Conservation (phyloP, 2,329 filamentous ascomycete species). For the Penicillium nordicum region DNA sequence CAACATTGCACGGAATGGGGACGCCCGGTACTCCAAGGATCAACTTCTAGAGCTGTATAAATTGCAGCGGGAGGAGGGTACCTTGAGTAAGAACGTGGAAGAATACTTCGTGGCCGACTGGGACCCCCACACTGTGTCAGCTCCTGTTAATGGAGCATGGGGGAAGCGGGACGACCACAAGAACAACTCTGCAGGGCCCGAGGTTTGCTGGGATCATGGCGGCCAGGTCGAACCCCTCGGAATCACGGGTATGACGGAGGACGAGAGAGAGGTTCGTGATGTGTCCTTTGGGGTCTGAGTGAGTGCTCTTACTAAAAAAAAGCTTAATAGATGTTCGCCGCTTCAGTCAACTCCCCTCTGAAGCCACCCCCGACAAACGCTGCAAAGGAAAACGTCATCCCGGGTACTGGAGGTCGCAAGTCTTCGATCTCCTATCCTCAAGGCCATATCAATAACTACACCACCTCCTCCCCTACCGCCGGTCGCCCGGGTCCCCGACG, state of each 20-base stretch:
- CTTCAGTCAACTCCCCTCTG: conserved; percentile 88
- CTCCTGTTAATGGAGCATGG: conserved; percentile 62
- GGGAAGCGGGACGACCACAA: conserved; percentile 73
- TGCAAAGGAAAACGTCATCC: conserved; percentile 53
- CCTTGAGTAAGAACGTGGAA: conserved; percentile 59
- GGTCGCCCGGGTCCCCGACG: conserved; percentile 73
- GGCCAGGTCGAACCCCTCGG: conserved; percentile 69
- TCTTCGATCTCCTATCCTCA: conserved; percentile 70
- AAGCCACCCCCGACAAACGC: conserved; percentile 72
- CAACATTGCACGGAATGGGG: conserved; percentile 51
- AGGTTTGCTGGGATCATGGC: conserved; percentile 81
- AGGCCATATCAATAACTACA: conserved; percentile 61
- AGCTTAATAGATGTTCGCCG: conserved; percentile 65
- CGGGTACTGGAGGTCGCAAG: conserved; percentile 63
- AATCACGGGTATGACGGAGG: conserved; percentile 67
- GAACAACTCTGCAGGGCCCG: conserved; percentile 73
- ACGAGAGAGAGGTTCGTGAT: conserved; percentile 59
- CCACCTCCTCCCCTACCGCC: conserved; percentile 69
- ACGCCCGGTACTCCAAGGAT: conserved; percentile 70
- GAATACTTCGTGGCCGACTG: conserved; percentile 71
- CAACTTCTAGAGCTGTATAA: conserved; percentile 74
- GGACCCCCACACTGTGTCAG: conserved; percentile 72
- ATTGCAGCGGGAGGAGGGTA: conserved; percentile 52
- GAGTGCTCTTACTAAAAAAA: conserved; percentile 20
- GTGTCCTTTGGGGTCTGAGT: not conserved